Evolutionary conservation across 495 filamentous ascomycete genomes (phyloP).

Genomic region (Daldinia decipiens): DNA sequence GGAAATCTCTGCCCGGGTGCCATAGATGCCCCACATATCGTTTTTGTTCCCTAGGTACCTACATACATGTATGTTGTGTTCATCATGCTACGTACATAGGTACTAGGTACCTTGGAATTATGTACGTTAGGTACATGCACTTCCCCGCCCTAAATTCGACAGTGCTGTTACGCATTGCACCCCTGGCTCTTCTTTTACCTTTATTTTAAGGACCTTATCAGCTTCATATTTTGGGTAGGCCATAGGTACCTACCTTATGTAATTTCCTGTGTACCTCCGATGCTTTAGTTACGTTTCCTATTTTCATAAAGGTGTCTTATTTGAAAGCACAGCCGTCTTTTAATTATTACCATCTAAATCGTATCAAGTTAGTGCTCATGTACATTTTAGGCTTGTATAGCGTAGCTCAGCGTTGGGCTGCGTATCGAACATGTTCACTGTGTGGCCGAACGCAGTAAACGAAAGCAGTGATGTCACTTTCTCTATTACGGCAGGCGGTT

Average conservation of each 20-base stretch:
- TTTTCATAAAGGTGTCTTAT: not conserved
- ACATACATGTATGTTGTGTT: too few species aligned
- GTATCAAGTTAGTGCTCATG: not conserved
- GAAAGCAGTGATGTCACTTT: slow-evolving; percentile 36
- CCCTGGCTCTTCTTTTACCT: slow-evolving; percentile 15
- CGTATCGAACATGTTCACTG: slow-evolving; percentile 7
- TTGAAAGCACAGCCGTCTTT: not conserved
- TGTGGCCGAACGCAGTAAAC: not conserved
- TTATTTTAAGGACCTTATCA: slow-evolving; percentile 3
- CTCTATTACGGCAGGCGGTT: not conserved
- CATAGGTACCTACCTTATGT: too few species aligned
- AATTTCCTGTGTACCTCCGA: not conserved
- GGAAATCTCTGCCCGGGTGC: slow-evolving; percentile 5
- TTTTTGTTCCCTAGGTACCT: slow-evolving; percentile 6
- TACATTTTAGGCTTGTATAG: slow-evolving; percentile 1
- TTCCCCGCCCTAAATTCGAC: slow-evolving; percentile 25
- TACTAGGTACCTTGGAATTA: not conserved
- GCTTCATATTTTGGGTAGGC: not conserved
- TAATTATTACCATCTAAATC: not conserved
- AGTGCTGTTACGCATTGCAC: slow-evolving; percentile 1
- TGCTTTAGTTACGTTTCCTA: too few species aligned
- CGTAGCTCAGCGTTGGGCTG: not conserved
- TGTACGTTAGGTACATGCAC: slow-evolving; percentile 4
- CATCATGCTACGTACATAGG: too few species aligned
- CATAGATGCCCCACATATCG: not conserved